Evolutionary conservation across 352 stramenopile genomes (phyloP), one percentile per base, ranked within the genome.

Genomic region (Pythium diclinum): DNA sequence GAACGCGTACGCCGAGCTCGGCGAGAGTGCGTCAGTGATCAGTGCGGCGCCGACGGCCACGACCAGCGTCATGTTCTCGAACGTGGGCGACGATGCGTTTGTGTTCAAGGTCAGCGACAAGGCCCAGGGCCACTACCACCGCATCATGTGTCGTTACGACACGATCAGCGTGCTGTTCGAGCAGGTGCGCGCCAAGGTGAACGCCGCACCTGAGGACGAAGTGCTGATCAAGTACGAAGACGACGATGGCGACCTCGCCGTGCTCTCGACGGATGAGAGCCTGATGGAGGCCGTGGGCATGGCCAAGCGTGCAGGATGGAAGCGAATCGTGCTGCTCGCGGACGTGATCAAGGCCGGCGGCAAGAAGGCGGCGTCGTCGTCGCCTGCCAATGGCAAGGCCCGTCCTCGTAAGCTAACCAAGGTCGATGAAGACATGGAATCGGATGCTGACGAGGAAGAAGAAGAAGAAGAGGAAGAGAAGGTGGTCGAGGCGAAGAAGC

Each of bases 41-140:
- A 95, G 86, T 58, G 88, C 78, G 0, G 72, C 85, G 14, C 89
- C 91, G 49, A 93, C 87, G 13, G 78, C 79, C 0, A 85, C 81
- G 6, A 92, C 84, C 32, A 94, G 81, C 44, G 78, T 88, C 13
- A 68, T 93, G 72, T 87, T 85, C 67, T 75, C 81, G 34, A 86
- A 86, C 48, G 71, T 74, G 49, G 72, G 73, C 17, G 86, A 94
- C 38, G 87, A 93, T 11, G 74, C 71, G 54, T 96, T 94, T 56
- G 76, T 96, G 32, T 96, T 96, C 73, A 96, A 96, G 69, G 84
- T 96, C 42, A 95, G 83, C 56, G 87, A 95, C 54, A 80, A 79
- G 36, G 73, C 75, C 13, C 75, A 89, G 59, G 86, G 85, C 17
- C 86, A 95, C 58, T 93, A 91, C 67, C 87, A 96, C 68, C 88